phyloP scores from a whole-genome alignment of 306 rosid species.

The Dalbergia cochinchinensis region DNA sequence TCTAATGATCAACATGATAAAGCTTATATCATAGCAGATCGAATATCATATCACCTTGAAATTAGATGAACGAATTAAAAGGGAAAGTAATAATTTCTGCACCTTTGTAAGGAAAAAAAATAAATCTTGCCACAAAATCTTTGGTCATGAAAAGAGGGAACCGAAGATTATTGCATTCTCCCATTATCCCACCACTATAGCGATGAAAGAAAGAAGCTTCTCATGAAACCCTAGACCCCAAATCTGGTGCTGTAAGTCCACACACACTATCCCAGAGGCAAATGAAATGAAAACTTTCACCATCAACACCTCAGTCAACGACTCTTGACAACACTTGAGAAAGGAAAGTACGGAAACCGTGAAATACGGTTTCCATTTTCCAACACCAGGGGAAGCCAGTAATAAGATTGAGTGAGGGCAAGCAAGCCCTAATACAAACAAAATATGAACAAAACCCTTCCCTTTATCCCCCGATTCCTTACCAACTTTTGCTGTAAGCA shows the following conservation, averaged over 20 bases:
- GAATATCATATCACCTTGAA: background rate
- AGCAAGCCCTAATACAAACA: background rate
- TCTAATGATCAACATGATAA: conserved; percentile 13
- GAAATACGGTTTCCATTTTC: background rate
- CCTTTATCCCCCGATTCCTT: background rate
- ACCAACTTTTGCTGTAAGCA: background rate
- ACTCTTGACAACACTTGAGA: background rate
- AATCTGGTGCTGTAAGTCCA: too few species aligned
- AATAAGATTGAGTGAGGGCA: too few species aligned
- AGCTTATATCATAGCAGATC: background rate
- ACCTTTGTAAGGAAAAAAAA: too few species aligned
- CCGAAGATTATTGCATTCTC: background rate
- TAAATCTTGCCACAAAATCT: background rate
- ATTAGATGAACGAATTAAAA: background rate
- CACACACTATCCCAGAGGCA: background rate
- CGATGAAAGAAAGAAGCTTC: background rate
- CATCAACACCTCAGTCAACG: background rate
- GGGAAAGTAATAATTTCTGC: too few species aligned
- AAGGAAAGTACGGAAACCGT: background rate
- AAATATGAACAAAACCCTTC: background rate
- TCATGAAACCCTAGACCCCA: conserved; percentile 25
- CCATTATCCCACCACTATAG: background rate
- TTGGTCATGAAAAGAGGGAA: background rate
- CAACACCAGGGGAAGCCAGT: background rate
- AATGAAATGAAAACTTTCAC: background rate